Conservation (phyloP, 495 filamentous ascomycete species). For the Aspergillus leporis region DNA sequence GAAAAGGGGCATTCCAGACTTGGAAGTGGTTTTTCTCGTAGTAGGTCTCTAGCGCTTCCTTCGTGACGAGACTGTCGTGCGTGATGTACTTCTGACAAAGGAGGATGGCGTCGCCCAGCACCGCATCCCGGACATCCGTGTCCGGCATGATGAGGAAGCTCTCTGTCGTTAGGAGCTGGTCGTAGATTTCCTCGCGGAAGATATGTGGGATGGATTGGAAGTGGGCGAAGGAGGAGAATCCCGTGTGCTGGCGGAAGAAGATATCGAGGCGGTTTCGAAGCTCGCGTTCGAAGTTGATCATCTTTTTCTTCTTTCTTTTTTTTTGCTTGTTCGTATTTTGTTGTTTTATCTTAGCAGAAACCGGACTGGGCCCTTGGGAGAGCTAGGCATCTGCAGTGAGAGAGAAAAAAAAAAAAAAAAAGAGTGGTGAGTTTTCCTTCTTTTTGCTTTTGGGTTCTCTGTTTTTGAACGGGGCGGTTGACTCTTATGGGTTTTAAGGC, state of each 20-base stretch:
- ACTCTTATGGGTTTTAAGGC: background rate
- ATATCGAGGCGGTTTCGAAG: background rate
- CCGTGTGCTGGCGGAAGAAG: background rate
- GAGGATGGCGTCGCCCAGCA: background rate
- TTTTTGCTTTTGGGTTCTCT: background rate
- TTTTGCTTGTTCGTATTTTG: background rate
- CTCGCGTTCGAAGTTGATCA: background rate
- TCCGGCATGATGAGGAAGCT: background rate
- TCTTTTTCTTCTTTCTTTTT: background rate
- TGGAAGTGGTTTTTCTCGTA: slow-evolving; percentile 1
- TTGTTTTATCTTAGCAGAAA: background rate
- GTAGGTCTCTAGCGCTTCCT: background rate
- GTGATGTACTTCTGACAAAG: background rate
- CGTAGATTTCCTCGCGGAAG: background rate
- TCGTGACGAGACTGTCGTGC: background rate
- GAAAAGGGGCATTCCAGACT: background rate
- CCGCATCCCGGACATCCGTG: background rate
- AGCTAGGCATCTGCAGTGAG: too few relatives aligned
- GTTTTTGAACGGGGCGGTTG: background rate
- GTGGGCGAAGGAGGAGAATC: background rate
- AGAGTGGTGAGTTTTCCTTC: background rate
- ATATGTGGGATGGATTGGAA: background rate
- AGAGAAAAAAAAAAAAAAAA: background rate
- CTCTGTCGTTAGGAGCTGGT: background rate
- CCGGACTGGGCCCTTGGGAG: background rate